Base-by-base conservation (phyloP, 73 alveolate genomes). In the Paramecium pentaurelia region DNA sequence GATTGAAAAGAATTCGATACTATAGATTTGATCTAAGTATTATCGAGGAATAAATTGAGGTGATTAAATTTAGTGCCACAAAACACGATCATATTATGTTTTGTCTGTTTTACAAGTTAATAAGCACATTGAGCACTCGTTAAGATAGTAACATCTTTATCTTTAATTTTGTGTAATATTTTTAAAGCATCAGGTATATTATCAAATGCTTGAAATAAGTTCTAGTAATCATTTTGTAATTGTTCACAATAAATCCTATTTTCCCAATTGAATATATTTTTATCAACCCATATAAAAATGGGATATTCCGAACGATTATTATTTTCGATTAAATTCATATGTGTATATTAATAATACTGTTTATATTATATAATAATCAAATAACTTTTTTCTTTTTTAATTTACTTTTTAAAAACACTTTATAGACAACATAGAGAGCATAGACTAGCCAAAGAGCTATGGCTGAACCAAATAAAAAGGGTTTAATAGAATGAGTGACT, bases 401-500 rank as follows among this genome's bases (percentile, higher is more conserved):
- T 64, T 64, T 32, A 32, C 22, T 64, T 64, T 64, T 64, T 14
- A 64, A 34, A 34, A 64, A 64, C 42, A 64, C 84, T 64, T 64
- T 64, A 64, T 64, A 64, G 42, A 28, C 84, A 64, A 64, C 84
- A 32, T 64, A 64, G 42, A 64, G 84, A 32, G 84, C 84, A 64
- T 64, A 64, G 16, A 64, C 42, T 8, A 64, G 30, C 84, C 84
- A 64, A 32, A 64, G 47, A 32, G 84, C 47, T 11, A 64, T 64
- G 16, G 84, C 47, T 5, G 84, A 64, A 12, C 84, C 84, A 14
- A 64, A 27, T 12, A 64, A 28, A 27, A 32, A 64, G 27, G 84
- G 84, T 32, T 28, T 64, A 9, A 64, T 28, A 1, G 84, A 64
- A 54, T 54, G 70, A 54, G 70, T 54, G 32, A 18, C 70, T 25